Percentiles rank a stretch among this genome's conserved stretches.
phyloP scores from a whole-genome alignment of 768 basidiomycete genomes.

The Boletus reticuloceps region DNA sequence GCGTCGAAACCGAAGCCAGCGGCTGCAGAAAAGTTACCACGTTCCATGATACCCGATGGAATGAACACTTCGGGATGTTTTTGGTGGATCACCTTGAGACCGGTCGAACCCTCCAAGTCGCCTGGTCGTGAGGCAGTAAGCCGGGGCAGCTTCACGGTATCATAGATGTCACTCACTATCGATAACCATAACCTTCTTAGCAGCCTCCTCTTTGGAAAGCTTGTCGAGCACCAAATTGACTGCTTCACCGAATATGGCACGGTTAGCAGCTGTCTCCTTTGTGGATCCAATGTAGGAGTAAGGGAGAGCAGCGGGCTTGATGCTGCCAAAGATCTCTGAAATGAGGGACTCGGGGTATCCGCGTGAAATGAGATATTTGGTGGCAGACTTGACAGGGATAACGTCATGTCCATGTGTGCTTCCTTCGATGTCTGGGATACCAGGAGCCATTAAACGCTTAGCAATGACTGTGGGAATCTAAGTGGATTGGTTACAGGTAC shows the following conservation, averaged over 20 bases:
- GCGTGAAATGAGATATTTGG: constrained; percentile 66
- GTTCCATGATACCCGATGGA: constrained; percentile 85
- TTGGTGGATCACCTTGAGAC: constrained; percentile 83
- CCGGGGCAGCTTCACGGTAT: background rate
- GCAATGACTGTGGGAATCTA: constrained; percentile 49
- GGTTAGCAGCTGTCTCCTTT: constrained; percentile 75
- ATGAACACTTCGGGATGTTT: constrained; percentile 88
- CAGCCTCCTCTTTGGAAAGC: constrained; percentile 72
- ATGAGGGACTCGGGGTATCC: constrained; percentile 52
- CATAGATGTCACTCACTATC: constrained; percentile 53
- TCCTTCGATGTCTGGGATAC: constrained; percentile 75
- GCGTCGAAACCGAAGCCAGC: constrained; percentile 84
- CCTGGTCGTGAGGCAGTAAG: constrained; percentile 39
- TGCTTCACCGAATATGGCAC: constrained; percentile 83
- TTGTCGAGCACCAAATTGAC: constrained; percentile 76
- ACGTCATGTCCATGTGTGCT: constrained; percentile 82
- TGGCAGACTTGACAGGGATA: constrained; percentile 76
- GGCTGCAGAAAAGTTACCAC: constrained; percentile 80
- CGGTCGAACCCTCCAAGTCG: constrained; percentile 88
- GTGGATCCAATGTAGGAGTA: constrained; percentile 70
- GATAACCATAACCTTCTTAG: constrained; percentile 81
- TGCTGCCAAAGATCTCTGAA: constrained; percentile 54
- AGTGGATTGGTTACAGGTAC: background rate
- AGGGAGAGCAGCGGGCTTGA: constrained; percentile 54
- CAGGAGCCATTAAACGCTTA: constrained; percentile 69